Conservation (phyloP, 1,139 yeast genomes). For the Sugiyamaella xylanicola region DNA sequence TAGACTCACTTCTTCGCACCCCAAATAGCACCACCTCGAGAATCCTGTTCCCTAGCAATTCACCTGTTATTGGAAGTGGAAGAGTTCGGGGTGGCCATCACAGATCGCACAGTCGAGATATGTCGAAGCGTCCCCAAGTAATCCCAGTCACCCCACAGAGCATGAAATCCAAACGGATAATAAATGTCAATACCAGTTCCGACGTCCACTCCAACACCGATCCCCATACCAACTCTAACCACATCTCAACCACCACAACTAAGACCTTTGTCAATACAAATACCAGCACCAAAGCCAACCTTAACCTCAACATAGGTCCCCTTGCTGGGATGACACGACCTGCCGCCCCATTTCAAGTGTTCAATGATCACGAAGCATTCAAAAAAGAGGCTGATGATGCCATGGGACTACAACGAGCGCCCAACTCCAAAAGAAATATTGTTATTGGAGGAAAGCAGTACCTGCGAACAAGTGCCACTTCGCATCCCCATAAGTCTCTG, state of each 20-base stretch:
- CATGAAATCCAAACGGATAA: neutral
- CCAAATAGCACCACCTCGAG: constrained; percentile 22
- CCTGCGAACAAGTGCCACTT: neutral
- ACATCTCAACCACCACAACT: too few relatives aligned
- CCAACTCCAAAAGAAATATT: constrained; percentile 1
- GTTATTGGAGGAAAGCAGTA: neutral
- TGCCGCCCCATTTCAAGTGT: constrained; percentile 24
- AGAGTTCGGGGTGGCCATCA: constrained; percentile 16
- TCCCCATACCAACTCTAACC: too few relatives aligned
- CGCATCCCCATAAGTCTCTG: constrained; percentile 33
- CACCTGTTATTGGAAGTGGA: constrained; percentile 24
- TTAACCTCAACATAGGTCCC: too few relatives aligned
- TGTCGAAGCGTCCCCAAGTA: neutral
- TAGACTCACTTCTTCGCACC: constrained; percentile 16
- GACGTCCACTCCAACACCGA: too few relatives aligned
- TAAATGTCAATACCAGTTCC: neutral
- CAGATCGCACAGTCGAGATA: constrained; percentile 2
- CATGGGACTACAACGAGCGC: constrained; percentile 7
- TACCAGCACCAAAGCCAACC: too few relatives aligned
- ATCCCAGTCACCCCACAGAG: constrained; percentile 5
- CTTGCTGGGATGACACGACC: constrained; percentile 10
- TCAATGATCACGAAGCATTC: constrained; percentile 32
- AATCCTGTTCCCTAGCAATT: constrained; percentile 26
- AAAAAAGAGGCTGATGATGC: constrained; percentile 29
- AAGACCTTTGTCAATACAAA: too few relatives aligned